These are phyloP conservation scores for Colletotrichum tropicicola DNA, from an alignment of 2,329 filamentous ascomycete genomes.

Conservation along the genomic window DNA sequence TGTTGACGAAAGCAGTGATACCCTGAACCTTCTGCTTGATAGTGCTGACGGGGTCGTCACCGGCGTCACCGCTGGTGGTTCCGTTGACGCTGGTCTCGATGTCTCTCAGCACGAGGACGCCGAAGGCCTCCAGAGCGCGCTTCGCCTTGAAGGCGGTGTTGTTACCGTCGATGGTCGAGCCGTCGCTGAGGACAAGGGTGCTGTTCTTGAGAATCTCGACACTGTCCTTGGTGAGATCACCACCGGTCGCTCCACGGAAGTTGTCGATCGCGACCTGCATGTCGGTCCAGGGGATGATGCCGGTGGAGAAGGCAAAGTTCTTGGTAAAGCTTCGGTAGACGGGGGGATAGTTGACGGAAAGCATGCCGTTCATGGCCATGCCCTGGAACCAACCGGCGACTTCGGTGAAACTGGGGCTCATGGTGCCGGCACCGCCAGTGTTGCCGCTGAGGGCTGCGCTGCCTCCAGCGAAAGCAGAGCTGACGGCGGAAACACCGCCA, in stretches of 20 bases:
- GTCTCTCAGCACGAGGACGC: constrained; percentile 62
- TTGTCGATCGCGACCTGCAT: constrained; percentile 86
- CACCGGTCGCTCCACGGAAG: constrained; percentile 83
- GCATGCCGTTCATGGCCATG: constrained; percentile 95
- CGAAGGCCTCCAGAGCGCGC: constrained; percentile 58
- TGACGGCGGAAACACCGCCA: constrained; percentile 75
- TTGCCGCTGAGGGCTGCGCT: constrained; percentile 61
- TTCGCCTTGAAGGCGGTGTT: constrained; percentile 36
- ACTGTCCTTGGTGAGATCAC: constrained; percentile 84
- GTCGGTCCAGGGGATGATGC: constrained; percentile 81
- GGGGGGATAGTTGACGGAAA: constrained; percentile 86
- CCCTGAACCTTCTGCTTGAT: constrained; percentile 68
- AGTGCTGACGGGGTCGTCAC: constrained; percentile 23
- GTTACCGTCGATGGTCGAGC: constrained; percentile 54
- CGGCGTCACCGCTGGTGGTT: constrained; percentile 38
- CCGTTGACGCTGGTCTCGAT: constrained; percentile 56
- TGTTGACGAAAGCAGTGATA: constrained; percentile 84
- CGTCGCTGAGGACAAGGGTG: constrained; percentile 76
- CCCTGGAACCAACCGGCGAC: constrained; percentile 91
- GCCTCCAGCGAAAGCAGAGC: constrained; percentile 64
- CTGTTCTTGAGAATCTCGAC: constrained; percentile 78
- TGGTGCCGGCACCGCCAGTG: constrained; percentile 66
- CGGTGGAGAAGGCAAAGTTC: constrained; percentile 93
- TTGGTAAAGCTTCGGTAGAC: constrained; percentile 90
- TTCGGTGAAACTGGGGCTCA: constrained; percentile 86